Conservation (phyloP, 148 eudicot species). For the Linanthus parryae region DNA sequence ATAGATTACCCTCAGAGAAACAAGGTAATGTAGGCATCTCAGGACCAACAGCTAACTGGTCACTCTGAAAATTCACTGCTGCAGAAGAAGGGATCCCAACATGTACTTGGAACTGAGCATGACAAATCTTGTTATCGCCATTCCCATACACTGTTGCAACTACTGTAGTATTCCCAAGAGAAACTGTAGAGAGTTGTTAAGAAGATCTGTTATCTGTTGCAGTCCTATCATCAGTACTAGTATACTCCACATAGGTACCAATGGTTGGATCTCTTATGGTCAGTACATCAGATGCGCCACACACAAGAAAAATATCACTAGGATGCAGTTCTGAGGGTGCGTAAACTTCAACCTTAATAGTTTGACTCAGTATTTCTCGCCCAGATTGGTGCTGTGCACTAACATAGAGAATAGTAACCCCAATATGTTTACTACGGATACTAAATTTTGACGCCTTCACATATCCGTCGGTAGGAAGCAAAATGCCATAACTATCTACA, state of each 20-base stretch:
- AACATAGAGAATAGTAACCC: conserved; percentile 68
- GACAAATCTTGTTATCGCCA: conserved; percentile 45
- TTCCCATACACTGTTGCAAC: conserved; percentile 57
- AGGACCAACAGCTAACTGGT: conserved; percentile 63
- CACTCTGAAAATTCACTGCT: conserved; percentile 64
- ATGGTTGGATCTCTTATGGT: conserved; percentile 73
- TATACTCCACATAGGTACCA: conserved; percentile 47
- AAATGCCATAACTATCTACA: conserved; percentile 29
- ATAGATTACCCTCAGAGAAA: conserved; percentile 69
- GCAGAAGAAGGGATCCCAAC: conserved; percentile 74
- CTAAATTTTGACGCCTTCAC: conserved; percentile 44
- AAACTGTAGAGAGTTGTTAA: conserved; percentile 55
- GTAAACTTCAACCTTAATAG: conserved; percentile 76
- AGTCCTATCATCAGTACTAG: conserved; percentile 46
- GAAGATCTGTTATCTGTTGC: conserved; percentile 45
- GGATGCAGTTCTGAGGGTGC: conserved; percentile 64
- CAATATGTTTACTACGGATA: conserved; percentile 51
- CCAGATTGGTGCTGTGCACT: conserved; percentile 72
- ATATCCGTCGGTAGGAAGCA: conserved; percentile 25
- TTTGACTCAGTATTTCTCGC: conserved; percentile 55
- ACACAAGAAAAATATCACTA: conserved; percentile 62
- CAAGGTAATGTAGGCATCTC: conserved; percentile 69
- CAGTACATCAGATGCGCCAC: conserved; percentile 88
- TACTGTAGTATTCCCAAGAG: conserved; percentile 68
- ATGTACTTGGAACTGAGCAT: conserved; percentile 44